phyloP scores from a whole-genome alignment of 768 basidiomycete species.

The Tylopilus sp. region DNA sequence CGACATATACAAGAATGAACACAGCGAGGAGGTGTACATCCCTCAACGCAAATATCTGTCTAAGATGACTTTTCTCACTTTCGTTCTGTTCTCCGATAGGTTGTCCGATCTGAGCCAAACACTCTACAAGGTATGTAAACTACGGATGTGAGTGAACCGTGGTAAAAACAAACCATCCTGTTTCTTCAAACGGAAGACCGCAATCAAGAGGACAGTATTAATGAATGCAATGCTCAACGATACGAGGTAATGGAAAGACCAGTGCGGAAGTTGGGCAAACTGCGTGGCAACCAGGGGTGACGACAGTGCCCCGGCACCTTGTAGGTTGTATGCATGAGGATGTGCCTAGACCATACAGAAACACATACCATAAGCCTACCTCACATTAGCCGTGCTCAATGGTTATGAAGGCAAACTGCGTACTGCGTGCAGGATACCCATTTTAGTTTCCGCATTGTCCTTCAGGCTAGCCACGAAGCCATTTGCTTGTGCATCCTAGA shows the following conservation, averaged over 20 bases:
- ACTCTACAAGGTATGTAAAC: slow-evolving; percentile 38
- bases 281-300: slow-evolving; percentile 80
- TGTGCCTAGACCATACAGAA: background rate
- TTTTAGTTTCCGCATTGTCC: slow-evolving; percentile 36
- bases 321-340: slow-evolving; percentile 3
- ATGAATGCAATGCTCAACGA: slow-evolving; percentile 64
- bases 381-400: background rate
- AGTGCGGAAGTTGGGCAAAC: slow-evolving; percentile 59
- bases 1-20: slow-evolving; percentile 66
- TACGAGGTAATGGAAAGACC: slow-evolving; percentile 77
- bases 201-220: slow-evolving; percentile 50
- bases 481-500: slow-evolving; percentile 47
- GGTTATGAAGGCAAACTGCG: slow-evolving; percentile 13
- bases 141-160: background rate
- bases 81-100: slow-evolving; percentile 34
- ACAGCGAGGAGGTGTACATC: slow-evolving; percentile 61
- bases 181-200: slow-evolving; percentile 63
- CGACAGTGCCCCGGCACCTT: slow-evolving; percentile 63
- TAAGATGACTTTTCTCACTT: slow-evolving; percentile 37
- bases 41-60: slow-evolving; percentile 49
- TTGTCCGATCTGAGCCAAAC: slow-evolving; percentile 52
- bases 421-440: slow-evolving; percentile 40
- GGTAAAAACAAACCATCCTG: slow-evolving; percentile 56
- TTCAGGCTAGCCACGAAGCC: slow-evolving; percentile 41
- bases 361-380: slow-evolving; percentile 32